Base-by-base conservation (phyloP, 176 grass and related monocot genomes). In the Coix lacrymajobi region DNA sequence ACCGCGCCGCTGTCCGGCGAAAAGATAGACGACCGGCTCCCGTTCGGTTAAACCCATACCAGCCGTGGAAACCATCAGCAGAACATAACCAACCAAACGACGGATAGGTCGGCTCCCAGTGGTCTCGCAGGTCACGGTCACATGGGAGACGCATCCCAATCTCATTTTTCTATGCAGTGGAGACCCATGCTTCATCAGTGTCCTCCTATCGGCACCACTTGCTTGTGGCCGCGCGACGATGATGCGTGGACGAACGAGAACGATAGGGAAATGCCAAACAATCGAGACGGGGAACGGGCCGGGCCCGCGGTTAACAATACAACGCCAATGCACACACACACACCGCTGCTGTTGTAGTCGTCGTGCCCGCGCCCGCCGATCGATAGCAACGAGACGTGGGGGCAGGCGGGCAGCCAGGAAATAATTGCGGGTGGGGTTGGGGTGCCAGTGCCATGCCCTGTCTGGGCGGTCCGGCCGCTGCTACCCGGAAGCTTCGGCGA, bases 401-500 rank as follows among this genome's bases (percentile, higher is more conserved):
- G 48, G 44, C 41, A 11, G 39, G 20, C 30, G 16, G 17, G 77
- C 63, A 25, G 68, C 24, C 37, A 40, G 8, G 25, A 11, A 11
- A 26, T 73, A 73, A 80, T 80, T 76, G 87, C 6, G 40, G 20
- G 60, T n/a, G n/a, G n/a, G n/a, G n/a, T n/a, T n/a, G n/a, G n/a
- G n/a, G n/a, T n/a, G n/a, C n/a, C n/a, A n/a, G n/a, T 28, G 79
- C 8, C 85, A 31, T 30, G 81, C 46, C 69, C 6, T 46, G 81
- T 48, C 68, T 46, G 28, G 29, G 39, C 37, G 81, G 87, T 52
- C 62, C 49, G 38, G 62, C 52, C 61, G 81, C 69, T 80, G 76
- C 82, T 22, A 3, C 82, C 71, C 52, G 22, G 88, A 89, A 89
- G 78, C 83, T 89, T 89, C 88, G 22, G 0, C 44, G 88, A 89